phyloP scores from a whole-genome alignment of 768 basidiomycete genomes.

The Vararia minispora region DNA sequence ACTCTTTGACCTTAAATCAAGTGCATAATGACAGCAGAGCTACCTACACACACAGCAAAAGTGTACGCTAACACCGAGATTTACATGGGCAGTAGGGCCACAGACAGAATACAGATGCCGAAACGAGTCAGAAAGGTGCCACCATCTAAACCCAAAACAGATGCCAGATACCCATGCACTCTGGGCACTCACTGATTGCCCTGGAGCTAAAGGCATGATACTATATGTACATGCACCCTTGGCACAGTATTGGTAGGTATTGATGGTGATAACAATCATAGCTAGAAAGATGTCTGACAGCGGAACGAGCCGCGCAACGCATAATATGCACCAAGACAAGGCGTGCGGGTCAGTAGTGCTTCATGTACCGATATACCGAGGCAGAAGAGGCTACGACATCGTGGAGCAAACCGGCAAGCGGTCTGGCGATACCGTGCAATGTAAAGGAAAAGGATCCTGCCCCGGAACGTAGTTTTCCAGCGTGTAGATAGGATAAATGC shows the following conservation, averaged over 20 bases:
- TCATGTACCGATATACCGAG: conserved; percentile 31
- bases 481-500: background rate
- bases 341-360: conserved; percentile 44
- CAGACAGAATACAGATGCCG: no score
- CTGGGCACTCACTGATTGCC: no score
- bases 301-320: conserved; percentile 55
- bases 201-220: no score
- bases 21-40: no score
- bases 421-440: conserved; percentile 28
- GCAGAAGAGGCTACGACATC: conserved; percentile 9
- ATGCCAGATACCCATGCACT: no score
- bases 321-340: conserved; percentile 9
- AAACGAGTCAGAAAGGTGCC: no score
- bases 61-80: no score
- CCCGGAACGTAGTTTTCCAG: conserved; percentile 21
- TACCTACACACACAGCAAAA: no score
- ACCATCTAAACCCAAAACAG: no score
- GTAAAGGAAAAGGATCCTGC: conserved; percentile 17
- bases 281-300: conserved; percentile 35
- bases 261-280: background rate
- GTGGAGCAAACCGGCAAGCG: conserved; percentile 17
- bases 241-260: background rate
- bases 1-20: no score
- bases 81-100: no score
- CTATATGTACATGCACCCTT: no score